A percentile compares a stretch with the other conserved stretches of the same genome.
Conservation (phyloP, 805 yeast species). For the Millerago galiae region DNA sequence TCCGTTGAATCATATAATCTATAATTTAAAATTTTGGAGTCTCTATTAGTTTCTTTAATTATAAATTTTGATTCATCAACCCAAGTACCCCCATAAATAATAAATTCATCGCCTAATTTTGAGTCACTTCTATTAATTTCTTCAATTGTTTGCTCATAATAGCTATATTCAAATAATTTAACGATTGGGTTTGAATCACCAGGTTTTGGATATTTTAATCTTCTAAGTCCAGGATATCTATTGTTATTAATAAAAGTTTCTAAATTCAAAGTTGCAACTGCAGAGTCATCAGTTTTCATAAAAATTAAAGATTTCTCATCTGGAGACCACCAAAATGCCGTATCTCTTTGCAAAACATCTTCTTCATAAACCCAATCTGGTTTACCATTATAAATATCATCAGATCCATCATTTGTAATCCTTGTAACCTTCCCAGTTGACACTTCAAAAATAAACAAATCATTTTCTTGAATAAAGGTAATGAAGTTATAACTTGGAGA, state of each 20-base stretch:
- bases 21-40: conserved; percentile 48
- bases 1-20: conserved; percentile 33
- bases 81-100: conserved; percentile 63
- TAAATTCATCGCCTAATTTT: conserved; percentile 36
- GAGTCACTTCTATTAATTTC: conserved; percentile 21
- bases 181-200: conserved; percentile 57
- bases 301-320: conserved; percentile 51
- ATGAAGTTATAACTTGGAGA: conserved; percentile 54
- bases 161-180: conserved; percentile 37
- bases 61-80: conserved; percentile 41
- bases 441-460: conserved; percentile 44
- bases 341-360: conserved; percentile 56
- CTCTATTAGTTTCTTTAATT: conserved; percentile 57
- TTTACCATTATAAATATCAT: conserved; percentile 53
- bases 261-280: conserved; percentile 46
- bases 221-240: conserved; percentile 40
- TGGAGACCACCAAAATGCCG: conserved; percentile 69
- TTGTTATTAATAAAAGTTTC: conserved; percentile 42
- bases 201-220: conserved; percentile 66
- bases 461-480: conserved; percentile 49
- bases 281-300: conserved; percentile 52
- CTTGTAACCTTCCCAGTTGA: conserved; percentile 8
- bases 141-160: conserved; percentile 21
- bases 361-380: conserved; percentile 87
- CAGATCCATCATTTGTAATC: conserved; percentile 43